These are phyloP conservation scores for Stachybotrys echinatus DNA, from an alignment of 2,329 filamentous ascomycete species.

Conservation along the genomic window DNA sequence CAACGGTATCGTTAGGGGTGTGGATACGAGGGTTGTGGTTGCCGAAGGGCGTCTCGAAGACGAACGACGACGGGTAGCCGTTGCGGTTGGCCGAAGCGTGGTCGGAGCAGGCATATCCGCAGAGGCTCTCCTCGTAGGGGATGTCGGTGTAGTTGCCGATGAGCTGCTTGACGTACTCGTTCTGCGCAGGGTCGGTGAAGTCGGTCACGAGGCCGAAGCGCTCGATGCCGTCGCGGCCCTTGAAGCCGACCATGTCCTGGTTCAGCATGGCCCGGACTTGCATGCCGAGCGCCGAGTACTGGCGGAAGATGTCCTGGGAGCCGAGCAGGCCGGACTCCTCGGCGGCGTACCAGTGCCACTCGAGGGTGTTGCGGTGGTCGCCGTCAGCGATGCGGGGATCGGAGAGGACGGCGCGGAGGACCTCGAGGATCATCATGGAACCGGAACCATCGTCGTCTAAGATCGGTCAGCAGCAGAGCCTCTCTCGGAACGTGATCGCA, in stretches of 20 bases:
- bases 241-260: conserved; percentile 88
- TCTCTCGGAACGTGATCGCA: no score
- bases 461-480: background rate
- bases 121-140: conserved; percentile 73
- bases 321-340: conserved; percentile 46
- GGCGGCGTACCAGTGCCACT: conserved; percentile 47
- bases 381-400: conserved; percentile 24
- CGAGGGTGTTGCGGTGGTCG: conserved; percentile 40
- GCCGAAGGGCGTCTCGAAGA: conserved; percentile 56
- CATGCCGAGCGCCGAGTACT: conserved; percentile 30
- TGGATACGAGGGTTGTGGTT: conserved; percentile 66
- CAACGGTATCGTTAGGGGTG: conserved; percentile 64
- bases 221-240: conserved; percentile 70
- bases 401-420: conserved; percentile 33
- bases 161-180: conserved; percentile 78
- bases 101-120: conserved; percentile 70
- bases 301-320: conserved; percentile 35
- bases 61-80: conserved; percentile 59
- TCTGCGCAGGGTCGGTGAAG: conserved; percentile 72
- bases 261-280: conserved; percentile 36
- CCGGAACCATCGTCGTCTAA: conserved; percentile 40
- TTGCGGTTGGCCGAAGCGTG: conserved; percentile 62
- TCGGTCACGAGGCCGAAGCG: conserved; percentile 83
- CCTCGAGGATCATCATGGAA: conserved; percentile 38
- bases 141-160: conserved; percentile 77